These are phyloP conservation scores for Phanerochaete sordida DNA, from an alignment of 768 basidiomycete genomes.

Conservation along the genomic window DNA sequence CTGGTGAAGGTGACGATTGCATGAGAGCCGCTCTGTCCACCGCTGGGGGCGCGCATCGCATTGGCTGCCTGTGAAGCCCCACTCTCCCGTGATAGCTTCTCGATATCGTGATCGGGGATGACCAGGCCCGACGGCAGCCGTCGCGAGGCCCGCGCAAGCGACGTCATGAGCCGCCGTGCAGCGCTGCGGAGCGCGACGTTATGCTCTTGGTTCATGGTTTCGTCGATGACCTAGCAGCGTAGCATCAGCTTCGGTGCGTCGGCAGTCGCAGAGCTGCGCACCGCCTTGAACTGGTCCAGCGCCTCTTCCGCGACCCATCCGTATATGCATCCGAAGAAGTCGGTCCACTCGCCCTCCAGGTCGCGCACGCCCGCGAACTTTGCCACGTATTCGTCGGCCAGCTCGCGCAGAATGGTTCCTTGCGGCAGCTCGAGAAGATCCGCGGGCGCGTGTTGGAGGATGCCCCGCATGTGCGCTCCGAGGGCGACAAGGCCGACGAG, in stretches of 20 bases:
- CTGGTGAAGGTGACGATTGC: neutral
- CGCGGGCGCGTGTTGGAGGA: neutral
- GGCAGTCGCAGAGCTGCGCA: neutral
- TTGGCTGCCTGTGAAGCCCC: neutral
- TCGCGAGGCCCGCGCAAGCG: neutral
- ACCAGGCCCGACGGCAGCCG: neutral
- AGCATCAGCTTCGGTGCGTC: neutral
- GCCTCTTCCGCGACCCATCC: neutral
- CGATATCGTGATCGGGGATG: neutral
- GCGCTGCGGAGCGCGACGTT: neutral
- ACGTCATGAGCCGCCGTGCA: neutral
- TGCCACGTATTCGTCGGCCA: neutral
- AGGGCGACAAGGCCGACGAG: neutral
- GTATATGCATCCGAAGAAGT: neutral
- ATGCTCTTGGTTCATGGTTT: neutral
- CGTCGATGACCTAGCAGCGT: neutral
- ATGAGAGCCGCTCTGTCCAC: neutral
- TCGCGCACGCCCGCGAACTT: neutral
- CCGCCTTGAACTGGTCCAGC: neutral
- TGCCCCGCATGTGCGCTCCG: neutral
- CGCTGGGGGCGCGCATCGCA: neutral
- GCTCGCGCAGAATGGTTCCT: neutral
- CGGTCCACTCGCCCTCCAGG: neutral
- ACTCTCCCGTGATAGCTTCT: too few species aligned
- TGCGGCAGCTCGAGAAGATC: neutral